Evolutionary conservation across 129 eudicot species (phyloP), one percentile per base, ranked within the genome.

Genomic region (Mikania micrantha): DNA sequence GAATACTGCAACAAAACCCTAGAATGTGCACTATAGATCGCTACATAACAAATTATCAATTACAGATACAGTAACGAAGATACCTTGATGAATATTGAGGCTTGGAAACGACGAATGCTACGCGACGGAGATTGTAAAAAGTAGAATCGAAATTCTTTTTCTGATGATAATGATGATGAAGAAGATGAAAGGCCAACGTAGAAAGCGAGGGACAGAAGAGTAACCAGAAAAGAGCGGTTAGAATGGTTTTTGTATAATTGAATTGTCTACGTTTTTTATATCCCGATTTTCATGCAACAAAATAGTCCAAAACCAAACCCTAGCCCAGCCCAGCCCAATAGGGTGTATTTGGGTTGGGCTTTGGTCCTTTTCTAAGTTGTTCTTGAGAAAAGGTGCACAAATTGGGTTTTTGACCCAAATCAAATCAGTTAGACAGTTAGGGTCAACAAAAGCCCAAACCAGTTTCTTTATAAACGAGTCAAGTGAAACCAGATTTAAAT

Each of bases 71-170:
- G 4, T 21, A 52, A 13, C 17, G 58, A 24, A 44, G 34, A 27
- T 64, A 47, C 71, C 74, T 50, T 19, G 74, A 47, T 4, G 82
- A 61, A 77, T 52, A 16, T 71, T 80, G 73, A 78, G 63, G 77
- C 9, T 64, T 73, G 28, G 50, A 60, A 42, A 44, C 69, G 15
- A 50, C 16, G 47, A 3, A 9, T 48, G 71, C 70, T 73, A 44
- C 50, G 50, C 17, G 7, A 44, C 47, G 75, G 17, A 60, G 50
- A 73, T 50, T 56, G 57, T 40, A 70, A 48, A 69, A 39, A 61
- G 29, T 35, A 48, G 47, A 70, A 31, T 34, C 63, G 65, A 62
- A 69, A 60, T 65, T 68, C 32, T 69, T 35, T 36, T 29, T 44
- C 35, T 62, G 41, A 64, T 5, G 50, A 44, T 44, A 21, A 15